phyloP scores from a whole-genome alignment of 2,329 filamentous ascomycete genomes.

The Aspergillus calidoustus region DNA sequence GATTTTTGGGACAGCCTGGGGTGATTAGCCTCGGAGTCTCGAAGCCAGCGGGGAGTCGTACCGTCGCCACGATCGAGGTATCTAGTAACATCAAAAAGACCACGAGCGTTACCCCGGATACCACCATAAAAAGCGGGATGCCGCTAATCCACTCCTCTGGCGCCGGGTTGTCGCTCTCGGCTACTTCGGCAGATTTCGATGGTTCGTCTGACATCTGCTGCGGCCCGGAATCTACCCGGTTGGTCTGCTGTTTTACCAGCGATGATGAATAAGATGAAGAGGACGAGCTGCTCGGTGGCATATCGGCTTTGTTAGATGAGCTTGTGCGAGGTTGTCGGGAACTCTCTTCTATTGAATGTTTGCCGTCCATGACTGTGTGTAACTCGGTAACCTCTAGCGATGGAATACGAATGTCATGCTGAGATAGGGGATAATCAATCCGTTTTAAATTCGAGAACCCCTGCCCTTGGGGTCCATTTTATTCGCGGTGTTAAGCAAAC shows the following conservation, averaged over 20 bases:
- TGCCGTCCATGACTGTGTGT: neutral
- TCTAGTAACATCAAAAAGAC: slow-evolving; percentile 58
- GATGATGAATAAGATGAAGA: neutral
- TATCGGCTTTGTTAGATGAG: neutral
- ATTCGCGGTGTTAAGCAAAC: neutral
- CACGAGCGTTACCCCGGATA: slow-evolving; percentile 46
- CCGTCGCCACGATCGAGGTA: slow-evolving; percentile 59
- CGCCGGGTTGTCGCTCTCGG: neutral
- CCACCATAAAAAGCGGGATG: slow-evolving; percentile 27
- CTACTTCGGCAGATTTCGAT: neutral
- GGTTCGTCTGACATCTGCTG: neutral
- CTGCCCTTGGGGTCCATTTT: neutral
- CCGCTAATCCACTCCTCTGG: slow-evolving; percentile 25
- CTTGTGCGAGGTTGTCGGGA: neutral
- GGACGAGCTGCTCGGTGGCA: neutral
- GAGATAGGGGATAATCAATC: neutral
- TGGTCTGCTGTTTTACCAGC: neutral
- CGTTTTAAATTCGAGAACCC: neutral
- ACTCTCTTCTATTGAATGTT: neutral
- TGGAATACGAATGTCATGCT: neutral
- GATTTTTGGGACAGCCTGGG: slow-evolving; percentile 53
- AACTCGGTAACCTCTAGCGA: too few relatives aligned
- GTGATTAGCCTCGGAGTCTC: neutral
- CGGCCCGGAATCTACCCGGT: neutral
- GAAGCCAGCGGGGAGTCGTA: slow-evolving; percentile 11